Base-by-base conservation (phyloP, 352 stramenopile genomes). In the Phytophthora pluvialis region DNA sequence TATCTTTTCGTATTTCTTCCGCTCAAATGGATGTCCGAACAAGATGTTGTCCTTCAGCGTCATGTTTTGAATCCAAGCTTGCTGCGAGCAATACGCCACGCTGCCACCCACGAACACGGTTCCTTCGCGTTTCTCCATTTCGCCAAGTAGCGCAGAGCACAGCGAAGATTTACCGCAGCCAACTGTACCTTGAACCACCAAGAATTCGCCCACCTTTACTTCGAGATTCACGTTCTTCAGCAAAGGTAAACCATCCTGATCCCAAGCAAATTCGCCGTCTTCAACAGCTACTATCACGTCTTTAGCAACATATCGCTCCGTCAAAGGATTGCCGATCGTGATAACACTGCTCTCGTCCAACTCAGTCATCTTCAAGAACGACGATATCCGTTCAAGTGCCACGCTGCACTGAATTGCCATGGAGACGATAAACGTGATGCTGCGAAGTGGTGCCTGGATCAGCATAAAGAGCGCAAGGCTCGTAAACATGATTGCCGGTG, bases 41-140 rank as follows among this genome's bases (percentile, higher is more conserved):
- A 98, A 67, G 59, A 99, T 97, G 69, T 99, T 99, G 16, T 83
- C 69, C 0, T 65, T 72, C 4, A 83, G 56, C 4, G 72, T 81
- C 75, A 81, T 70, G 29, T 97, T 97, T 39, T 98, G 69, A 49
- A 98, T 97, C 86, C 89, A 98, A 16, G 92, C 80, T 31, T 91
- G 79, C 66, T 98, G 93, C n/a, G 89, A 80, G 54, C 78, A 94
- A 65, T 92, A 97, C 7, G 88, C 88, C 4, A 97, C 36, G 38
- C 44, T 57, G 13, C 70, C 77, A 18, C 70, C 66, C 9, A 90
- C 74, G 29, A 75, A 73, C 1, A 89, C 78, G 0, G 59, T 53
- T 12, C 83, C 80, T 1, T 15, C 15, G 1, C 66, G 21, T 26
- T 89, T 88, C 44, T 90, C 78, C 80, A 99, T 98, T 68, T 99